Evolutionary conservation across 2,329 filamentous ascomycete species (phyloP).

Genomic region (Septoria petroselini): DNA sequence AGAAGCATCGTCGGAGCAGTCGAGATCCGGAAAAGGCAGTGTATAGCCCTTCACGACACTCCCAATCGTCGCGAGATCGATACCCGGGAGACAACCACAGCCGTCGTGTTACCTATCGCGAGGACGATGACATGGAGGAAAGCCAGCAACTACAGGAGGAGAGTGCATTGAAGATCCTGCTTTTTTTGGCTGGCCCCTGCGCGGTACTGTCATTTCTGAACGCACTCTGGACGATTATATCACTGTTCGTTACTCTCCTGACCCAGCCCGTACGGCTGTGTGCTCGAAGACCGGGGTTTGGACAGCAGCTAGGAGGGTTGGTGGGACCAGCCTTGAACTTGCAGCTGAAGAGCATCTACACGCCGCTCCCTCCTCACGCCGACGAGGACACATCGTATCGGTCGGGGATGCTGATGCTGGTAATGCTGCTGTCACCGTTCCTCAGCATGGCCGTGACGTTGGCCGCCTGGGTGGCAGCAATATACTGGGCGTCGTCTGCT

Average conservation of each 20-base stretch:
- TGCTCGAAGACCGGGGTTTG: constrained; percentile 48
- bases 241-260: constrained; percentile 51
- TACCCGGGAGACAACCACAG: constrained; percentile 9
- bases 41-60: constrained; percentile 21
- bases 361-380: constrained; percentile 35
- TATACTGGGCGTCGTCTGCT: constrained; percentile 54
- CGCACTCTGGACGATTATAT: constrained; percentile 54
- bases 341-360: constrained; percentile 50
- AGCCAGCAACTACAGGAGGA: constrained; percentile 42
- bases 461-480: constrained; percentile 57
- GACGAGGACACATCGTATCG: constrained; percentile 41
- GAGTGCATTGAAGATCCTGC: constrained; percentile 46
- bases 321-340: constrained; percentile 55
- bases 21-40: constrained; percentile 31
- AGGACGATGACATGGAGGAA: constrained; percentile 39
- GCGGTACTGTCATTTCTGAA: constrained; percentile 55
- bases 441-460: constrained; percentile 56
- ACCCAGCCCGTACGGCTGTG: constrained; percentile 56
- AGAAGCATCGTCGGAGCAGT: constrained; percentile 15
- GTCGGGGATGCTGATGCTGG: constrained; percentile 47
- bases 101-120: constrained; percentile 25
- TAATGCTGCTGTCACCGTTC: constrained; percentile 56
- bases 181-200: constrained; percentile 55
- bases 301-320: constrained; percentile 51
- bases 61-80: constrained; percentile 16